phyloP scores from a whole-genome alignment of 2,329 filamentous ascomycete species.

The Fusarium drepaniforme region DNA sequence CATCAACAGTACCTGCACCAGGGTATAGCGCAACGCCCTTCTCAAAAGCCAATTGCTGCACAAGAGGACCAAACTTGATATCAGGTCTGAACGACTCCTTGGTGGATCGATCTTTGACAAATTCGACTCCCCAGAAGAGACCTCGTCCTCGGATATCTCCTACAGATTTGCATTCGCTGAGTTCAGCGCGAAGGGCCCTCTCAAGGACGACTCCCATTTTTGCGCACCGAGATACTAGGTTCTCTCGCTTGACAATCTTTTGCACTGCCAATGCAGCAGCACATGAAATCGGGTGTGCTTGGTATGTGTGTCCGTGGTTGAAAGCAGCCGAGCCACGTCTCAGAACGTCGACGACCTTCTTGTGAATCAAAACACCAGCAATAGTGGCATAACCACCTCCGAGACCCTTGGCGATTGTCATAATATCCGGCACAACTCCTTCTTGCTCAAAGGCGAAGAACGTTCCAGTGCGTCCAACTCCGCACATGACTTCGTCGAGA shows the following conservation, averaged over 20 bases:
- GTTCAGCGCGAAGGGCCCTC: not conserved
- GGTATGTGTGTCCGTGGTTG: slow-evolving; percentile 69
- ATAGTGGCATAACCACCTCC: slow-evolving; percentile 68
- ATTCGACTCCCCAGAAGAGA: slow-evolving; percentile 62
- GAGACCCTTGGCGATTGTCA: slow-evolving; percentile 70
- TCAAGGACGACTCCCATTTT: slow-evolving; percentile 15
- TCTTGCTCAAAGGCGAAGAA: slow-evolving; percentile 69
- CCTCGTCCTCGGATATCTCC: slow-evolving; percentile 34
- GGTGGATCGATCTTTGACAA: slow-evolving; percentile 51
- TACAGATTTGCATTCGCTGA: slow-evolving; percentile 2
- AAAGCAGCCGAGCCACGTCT: slow-evolving; percentile 50
- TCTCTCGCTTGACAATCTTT: slow-evolving; percentile 50
- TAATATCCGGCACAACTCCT: slow-evolving; percentile 62
- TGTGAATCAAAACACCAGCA: slow-evolving; percentile 66
- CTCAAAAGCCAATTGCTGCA: slow-evolving; percentile 48
- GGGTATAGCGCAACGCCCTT: slow-evolving; percentile 67
- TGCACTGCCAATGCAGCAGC: slow-evolving; percentile 56
- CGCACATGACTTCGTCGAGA: slow-evolving; percentile 73
- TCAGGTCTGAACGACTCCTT: slow-evolving; percentile 52
- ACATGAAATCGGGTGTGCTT: slow-evolving; percentile 53
- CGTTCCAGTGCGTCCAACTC: slow-evolving; percentile 69
- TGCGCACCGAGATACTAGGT: slow-evolving; percentile 42
- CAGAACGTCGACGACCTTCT: slow-evolving; percentile 34
- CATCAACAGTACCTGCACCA: slow-evolving; percentile 70
- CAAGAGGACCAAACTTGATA: slow-evolving; percentile 42